Percentiles rank a stretch among this genome's conserved stretches.
phyloP scores from a whole-genome alignment of 371 early-diverging fungal species.

The Capniomyces stellatus region DNA sequence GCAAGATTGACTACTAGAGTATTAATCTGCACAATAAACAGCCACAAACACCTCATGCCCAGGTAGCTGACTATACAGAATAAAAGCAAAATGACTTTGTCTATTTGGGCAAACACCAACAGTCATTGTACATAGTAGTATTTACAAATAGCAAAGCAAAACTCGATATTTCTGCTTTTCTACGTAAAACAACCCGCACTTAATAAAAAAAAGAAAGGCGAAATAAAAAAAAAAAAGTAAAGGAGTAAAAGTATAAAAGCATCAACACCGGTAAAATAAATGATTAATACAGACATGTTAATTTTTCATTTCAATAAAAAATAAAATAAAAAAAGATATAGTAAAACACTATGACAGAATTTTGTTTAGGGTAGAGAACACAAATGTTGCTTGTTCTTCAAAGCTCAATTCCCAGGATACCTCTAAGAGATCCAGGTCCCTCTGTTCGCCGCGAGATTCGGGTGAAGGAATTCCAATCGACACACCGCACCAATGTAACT shows the following conservation, averaged over 20 bases:
- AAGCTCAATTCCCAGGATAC: conserved; percentile 20
- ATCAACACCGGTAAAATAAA: too few relatives aligned
- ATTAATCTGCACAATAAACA: too few relatives aligned
- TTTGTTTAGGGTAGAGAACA: conserved; percentile 14
- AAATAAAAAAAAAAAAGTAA: neutral
- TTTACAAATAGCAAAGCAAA: too few relatives aligned
- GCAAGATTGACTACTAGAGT: too few relatives aligned
- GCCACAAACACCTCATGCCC: too few relatives aligned
- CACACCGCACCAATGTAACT: neutral
- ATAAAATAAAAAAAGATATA: neutral
- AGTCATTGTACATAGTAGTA: too few relatives aligned
- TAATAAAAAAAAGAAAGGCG: neutral
- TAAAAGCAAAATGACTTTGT: too few relatives aligned
- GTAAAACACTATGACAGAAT: conserved; percentile 4
- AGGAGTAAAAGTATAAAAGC: neutral
- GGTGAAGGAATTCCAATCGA: conserved; percentile 5
- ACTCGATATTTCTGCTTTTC: neutral
- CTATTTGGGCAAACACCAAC: too few relatives aligned
- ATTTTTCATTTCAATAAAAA: too few relatives aligned
- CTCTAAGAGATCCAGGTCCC: neutral
- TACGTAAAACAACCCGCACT: neutral
- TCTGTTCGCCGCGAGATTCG: conserved; percentile 5
- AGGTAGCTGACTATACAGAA: too few relatives aligned
- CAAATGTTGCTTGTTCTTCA: conserved; percentile 18
- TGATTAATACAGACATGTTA: too few relatives aligned